These are phyloP conservation scores for Macrocystidia cucumis DNA, from an alignment of 1,284 basidiomycete genomes.

Conservation along the genomic window DNA sequence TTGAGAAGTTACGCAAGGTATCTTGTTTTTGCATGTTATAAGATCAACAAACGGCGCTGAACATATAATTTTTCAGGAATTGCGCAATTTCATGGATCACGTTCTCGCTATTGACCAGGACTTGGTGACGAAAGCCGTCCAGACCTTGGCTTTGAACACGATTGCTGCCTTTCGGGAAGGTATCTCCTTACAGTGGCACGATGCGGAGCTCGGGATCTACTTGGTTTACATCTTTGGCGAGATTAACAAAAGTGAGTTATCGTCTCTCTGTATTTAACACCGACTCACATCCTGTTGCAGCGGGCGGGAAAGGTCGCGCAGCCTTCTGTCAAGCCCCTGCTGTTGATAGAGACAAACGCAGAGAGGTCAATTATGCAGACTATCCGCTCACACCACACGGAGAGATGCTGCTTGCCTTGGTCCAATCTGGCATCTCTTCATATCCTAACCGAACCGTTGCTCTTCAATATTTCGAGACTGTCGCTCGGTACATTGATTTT, in stretches of 20 bases:
- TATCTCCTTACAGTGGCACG: conserved; percentile 77
- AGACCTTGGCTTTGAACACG: conserved; percentile 66
- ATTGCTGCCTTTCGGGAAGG: conserved; percentile 62
- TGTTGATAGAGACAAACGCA: conserved; percentile 59
- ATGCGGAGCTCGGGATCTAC: conserved; percentile 89
- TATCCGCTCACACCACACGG: conserved; percentile 89
- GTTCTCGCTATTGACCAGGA: conserved; percentile 76
- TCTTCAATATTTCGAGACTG: conserved; percentile 92
- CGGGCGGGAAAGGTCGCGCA: conserved; percentile 65
- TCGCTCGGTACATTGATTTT: conserved; percentile 90
- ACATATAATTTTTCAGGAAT: conserved; percentile 64
- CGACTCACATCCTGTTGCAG: conserved; percentile 22
- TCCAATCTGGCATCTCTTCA: conserved; percentile 76
- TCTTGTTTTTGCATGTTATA: conserved; percentile 4
- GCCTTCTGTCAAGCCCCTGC: conserved; percentile 69
- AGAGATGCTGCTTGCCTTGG: conserved; percentile 80
- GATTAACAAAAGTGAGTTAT: conserved; percentile 65
- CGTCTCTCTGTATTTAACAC: conserved; percentile 4
- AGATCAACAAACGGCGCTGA: not conserved
- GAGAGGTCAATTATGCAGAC: conserved; percentile 70
- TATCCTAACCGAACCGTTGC: conserved; percentile 88
- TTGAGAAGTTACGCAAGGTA: conserved; percentile 84
- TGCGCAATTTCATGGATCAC: conserved; percentile 79
- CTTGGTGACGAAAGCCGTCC: conserved; percentile 69
- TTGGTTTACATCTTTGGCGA: conserved; percentile 94